These are phyloP conservation scores for Corylus heterophylla DNA, from an alignment of 306 rosid genomes.

Conservation along the genomic window DNA sequence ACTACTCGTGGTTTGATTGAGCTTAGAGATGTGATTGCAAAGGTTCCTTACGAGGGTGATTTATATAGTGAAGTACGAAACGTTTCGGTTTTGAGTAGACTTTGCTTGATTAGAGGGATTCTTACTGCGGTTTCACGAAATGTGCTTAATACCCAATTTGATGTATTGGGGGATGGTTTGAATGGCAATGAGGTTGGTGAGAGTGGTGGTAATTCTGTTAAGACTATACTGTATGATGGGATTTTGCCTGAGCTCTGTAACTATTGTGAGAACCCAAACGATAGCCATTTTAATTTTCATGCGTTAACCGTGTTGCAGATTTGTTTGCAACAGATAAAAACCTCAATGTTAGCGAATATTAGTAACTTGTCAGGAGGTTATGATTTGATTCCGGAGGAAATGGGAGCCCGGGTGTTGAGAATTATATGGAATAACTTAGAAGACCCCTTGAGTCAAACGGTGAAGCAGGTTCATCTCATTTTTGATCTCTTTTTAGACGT, in stretches of 20 bases:
- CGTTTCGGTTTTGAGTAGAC: slow-evolving; percentile 70
- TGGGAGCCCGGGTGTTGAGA: slow-evolving; percentile 73
- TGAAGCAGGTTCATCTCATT: slow-evolving; percentile 88
- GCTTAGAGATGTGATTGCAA: slow-evolving; percentile 39
- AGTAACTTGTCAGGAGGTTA: slow-evolving; percentile 40
- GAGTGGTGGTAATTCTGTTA: slow-evolving; percentile 27
- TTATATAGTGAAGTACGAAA: slow-evolving; percentile 45
- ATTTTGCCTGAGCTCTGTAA: slow-evolving; percentile 89
- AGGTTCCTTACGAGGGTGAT: slow-evolving; percentile 64
- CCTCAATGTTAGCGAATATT: slow-evolving; percentile 60
- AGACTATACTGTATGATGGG: slow-evolving; percentile 82
- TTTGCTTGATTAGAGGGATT: slow-evolving; percentile 87
- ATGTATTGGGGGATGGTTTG: slow-evolving; percentile 13
- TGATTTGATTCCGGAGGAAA: slow-evolving; percentile 78
- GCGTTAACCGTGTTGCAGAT: slow-evolving; percentile 93
- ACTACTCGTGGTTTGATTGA: slow-evolving; percentile 33
- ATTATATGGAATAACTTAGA: slow-evolving; percentile 93
- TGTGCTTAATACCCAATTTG: slow-evolving; percentile 65
- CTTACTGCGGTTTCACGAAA: slow-evolving; percentile 82
- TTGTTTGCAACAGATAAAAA: slow-evolving; percentile 90
- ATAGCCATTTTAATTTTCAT: slow-evolving; percentile 91
- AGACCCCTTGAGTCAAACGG: slow-evolving; percentile 95
- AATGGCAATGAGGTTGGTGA: slow-evolving; percentile 32
- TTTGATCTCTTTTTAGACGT: slow-evolving; percentile 90
- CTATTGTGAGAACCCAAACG: slow-evolving; percentile 82